Evolutionary conservation across 495 filamentous ascomycete species (phyloP), one percentile per base, ranked within the genome.

Genomic region (Xylaria palmicola): DNA sequence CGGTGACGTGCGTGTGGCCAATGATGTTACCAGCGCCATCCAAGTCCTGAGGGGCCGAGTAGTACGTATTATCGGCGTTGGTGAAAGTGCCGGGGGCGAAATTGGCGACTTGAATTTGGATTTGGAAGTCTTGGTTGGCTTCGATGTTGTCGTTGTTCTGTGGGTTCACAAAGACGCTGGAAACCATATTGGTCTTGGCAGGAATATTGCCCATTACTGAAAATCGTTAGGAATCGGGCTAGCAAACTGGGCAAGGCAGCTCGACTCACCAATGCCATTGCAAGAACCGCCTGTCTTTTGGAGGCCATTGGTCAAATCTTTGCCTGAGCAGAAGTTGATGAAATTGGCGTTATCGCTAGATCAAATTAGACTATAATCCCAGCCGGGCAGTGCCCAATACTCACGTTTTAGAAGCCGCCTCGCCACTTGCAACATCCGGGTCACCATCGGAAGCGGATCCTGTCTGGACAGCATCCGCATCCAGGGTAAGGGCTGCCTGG

Each of bases 151-250:
- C 72, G 36, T 72, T 74, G 50, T 83, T 73, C 41, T 73, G 41
- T 19, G 88, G 88, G 69, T 73, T 78, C 37, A 77, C 63, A 62
- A 91, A 79, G 52, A 90, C 79, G 24, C 86, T 79, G 4, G 88
- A 89, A 56, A 90, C 79, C 88, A 91, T 90, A 32, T 82, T 79
- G 47, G 62, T 71, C 36, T 72, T 75, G 30, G 85, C 72, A 2
- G 88, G 88, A 62, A 91, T 89, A 53, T 90, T 79, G 60, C 88
- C 88, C 88, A 91, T 90, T 4, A 77, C 84, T 84, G 71, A 47
- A 22, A 43, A 22, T 7, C 45, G 55, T 75, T 71, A 77, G 34
- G 15, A 44, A 22, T 43, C 3, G 44, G 22, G 10, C 17, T 20
- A 32, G 9, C 4, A 22, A 34, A 10, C 19, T 8, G 3, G 17